Base-by-base conservation (phyloP, 495 filamentous ascomycete genomes). In the Xylaria scruposa region DNA sequence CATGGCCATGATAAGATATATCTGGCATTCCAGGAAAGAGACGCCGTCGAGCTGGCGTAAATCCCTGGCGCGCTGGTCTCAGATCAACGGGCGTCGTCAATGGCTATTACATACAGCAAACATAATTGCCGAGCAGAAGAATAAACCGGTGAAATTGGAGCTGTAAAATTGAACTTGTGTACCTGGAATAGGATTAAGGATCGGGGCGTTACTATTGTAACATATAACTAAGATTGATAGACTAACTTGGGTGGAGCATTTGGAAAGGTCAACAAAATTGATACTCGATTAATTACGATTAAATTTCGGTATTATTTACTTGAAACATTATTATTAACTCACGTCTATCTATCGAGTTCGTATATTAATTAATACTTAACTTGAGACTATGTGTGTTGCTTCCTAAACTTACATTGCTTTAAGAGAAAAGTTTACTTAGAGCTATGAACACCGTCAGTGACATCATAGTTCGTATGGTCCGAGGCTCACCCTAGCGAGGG, bases 71-170 rank as follows among this genome's bases (percentile, higher is more conserved):
- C 59, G 62, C 51, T 72, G 70, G 70, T 51, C 54, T 3, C 70
- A 72, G 63, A 51, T 72, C 29, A 72, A 67, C 31, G 70, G 70
- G 15, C 61, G 70, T 38, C 61, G 70, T 12, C 62, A 68, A 24
- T 72, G 70, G 64, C 21, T 72, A 42, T 19, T 72, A 26, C 56
- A 68, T 21, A 68, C 33, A 54, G 70, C 64, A 46, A 46, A 36
- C 12, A 46, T 15, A 13, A 54, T 67, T 33, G 70, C 33, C 21
- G 67, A 67, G 29, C 71, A 73, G 67, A 78, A 83, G n/a, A 88
- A 88, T 51, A 44, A 72, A 7, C 83, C 84, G 70, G 70, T 71
- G 62, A 71, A 67, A n/a, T 13, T 66, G 62, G 70, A 67, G 59
- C 31, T 71, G 40, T 71, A 31, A 24, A n/a, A 17, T 13, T 60